Evolutionary conservation across 176 grass and related monocot genomes (phyloP), one percentile per base, ranked within the genome.

Genomic region (Puccinellia tenuiflora): DNA sequence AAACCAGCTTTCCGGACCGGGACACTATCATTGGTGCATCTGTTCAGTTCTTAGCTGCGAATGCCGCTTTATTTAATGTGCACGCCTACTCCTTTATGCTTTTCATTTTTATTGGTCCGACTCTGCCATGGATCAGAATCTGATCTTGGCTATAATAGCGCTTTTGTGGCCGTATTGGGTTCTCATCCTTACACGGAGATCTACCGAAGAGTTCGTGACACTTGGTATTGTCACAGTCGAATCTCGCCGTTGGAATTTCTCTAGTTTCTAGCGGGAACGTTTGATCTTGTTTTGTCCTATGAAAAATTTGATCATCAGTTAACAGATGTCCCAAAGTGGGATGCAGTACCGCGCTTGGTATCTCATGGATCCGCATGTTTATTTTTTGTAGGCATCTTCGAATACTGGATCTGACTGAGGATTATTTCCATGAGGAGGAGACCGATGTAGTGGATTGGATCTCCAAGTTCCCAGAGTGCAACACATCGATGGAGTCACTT

Each of bases 321-420:
- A 61, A 65, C 69, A 85, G 59, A 45, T 74, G 45, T 55, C 51
- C 22, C 40, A 42, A 42, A 40, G 39, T 40, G 15, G 61, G 46
- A 10, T 1, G 2, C 40, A 42, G 1, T 42, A 42, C 30, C 73
- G 28, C 66, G 14, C 33, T 12, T 54, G 9, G 60, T 45, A 38
- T 65, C 85, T 87, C 46, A 85, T 68, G 45, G 53, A 29, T 86
- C 43, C 39, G 10, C 10, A 11, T 28, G 57, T 64, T 62, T 89
- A 26, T 46, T 72, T 86, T 85, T 69, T 12, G n/a, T 61, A 97
- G 96, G 85, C 73, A 93, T 63, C 90, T 98, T 12, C 86, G 90
- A 2, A 87, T 91, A 39, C 86, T 98, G 77, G 92, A 98, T 92
- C 90, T 98, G 72, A 92, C 87, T 68, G 96, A 98, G 81, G 90